These are phyloP conservation scores for Wallemia hederae DNA, from an alignment of 1,284 basidiomycete genomes.

Conservation along the genomic window DNA sequence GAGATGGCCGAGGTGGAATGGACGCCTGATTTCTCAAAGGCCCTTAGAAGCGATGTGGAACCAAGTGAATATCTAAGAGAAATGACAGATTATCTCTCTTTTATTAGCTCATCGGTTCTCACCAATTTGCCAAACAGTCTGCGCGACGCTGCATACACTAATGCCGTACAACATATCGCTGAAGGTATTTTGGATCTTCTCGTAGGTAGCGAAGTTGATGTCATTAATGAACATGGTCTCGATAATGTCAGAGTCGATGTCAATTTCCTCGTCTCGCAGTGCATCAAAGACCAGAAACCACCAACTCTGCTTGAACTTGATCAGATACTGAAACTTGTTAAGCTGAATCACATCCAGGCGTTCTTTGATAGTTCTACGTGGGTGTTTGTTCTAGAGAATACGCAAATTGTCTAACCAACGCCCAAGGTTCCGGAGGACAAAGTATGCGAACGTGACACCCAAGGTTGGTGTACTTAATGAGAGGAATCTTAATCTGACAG, in stretches of 20 bases:
- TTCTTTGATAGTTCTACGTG: background rate
- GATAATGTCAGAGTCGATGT: constrained; percentile 55
- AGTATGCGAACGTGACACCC: constrained; percentile 9
- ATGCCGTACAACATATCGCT: constrained; percentile 58
- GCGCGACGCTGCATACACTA: constrained; percentile 63
- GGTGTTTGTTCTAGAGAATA: background rate
- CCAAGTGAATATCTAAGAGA: constrained; percentile 85
- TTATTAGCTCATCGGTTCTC: constrained; percentile 74
- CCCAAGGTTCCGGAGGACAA: constrained; percentile 1
- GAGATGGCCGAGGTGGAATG: constrained; percentile 84
- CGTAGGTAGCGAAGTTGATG: constrained; percentile 38
- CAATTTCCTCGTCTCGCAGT: constrained; percentile 49
- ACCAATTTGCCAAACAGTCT: constrained; percentile 41
- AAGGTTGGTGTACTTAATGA: constrained; percentile 8
- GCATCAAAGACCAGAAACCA: background rate
- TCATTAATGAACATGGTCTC: constrained; percentile 65
- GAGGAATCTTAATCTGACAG: background rate
- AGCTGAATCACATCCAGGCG: background rate
- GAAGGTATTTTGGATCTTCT: constrained; percentile 62
- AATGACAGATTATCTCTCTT: constrained; percentile 81
- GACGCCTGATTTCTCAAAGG: constrained; percentile 27
- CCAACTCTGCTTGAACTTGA: background rate
- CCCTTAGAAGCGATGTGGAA: constrained; percentile 26
- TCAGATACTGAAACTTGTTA: background rate
- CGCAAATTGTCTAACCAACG: background rate